A percentile compares a stretch with the other conserved stretches of the same genome.
These are phyloP conservation scores for Podospora didyma DNA, from an alignment of 495 filamentous ascomycete genomes.

Conservation along the genomic window DNA sequence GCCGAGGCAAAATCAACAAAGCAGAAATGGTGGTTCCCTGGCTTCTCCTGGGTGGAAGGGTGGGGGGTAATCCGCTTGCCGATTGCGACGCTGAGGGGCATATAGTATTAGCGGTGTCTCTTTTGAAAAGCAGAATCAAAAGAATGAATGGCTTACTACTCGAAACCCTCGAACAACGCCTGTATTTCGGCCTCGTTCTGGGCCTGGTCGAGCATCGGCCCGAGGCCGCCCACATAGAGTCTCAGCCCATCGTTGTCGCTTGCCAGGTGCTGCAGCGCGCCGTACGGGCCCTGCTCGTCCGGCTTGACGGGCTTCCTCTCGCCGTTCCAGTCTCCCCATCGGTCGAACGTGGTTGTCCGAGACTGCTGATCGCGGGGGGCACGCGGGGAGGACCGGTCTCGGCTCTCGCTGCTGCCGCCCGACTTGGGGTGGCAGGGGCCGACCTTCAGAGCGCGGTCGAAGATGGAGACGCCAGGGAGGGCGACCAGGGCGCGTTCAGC, in stretches of 20 bases:
- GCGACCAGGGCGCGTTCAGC: constrained; percentile 54
- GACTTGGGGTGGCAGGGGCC: constrained; percentile 53
- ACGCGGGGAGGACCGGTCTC: not conserved
- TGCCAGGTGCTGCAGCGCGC: constrained; percentile 12
- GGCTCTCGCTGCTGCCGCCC: not conserved
- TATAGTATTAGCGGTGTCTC: not conserved
- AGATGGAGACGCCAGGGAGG: constrained; percentile 49
- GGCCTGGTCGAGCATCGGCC: constrained; percentile 52
- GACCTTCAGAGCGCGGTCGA: constrained; percentile 56
- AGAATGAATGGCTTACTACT: constrained; percentile 34
- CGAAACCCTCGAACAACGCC: constrained; percentile 56
- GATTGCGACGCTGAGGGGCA: constrained; percentile 42
- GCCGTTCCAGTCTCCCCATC: constrained; percentile 40
- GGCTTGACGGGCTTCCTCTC: constrained; percentile 10
- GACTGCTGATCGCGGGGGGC: not conserved
- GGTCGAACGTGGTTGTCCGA: constrained; percentile 15
- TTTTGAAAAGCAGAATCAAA: not conserved
- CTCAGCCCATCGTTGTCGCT: constrained; percentile 40
- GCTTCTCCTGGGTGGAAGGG: constrained; percentile 44
- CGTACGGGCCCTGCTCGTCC: constrained; percentile 21
- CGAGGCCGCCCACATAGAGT: constrained; percentile 62
- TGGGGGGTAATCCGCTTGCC: constrained; percentile 63
- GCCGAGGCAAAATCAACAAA: constrained; percentile 60
- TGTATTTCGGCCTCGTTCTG: constrained; percentile 50
- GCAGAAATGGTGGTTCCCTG: constrained; percentile 61